Percentiles rank a stretch among this genome's conserved stretches.
These are phyloP conservation scores for Rhizophora apiculata DNA, from an alignment of 345 rosid genomes.

Conservation along the genomic window DNA sequence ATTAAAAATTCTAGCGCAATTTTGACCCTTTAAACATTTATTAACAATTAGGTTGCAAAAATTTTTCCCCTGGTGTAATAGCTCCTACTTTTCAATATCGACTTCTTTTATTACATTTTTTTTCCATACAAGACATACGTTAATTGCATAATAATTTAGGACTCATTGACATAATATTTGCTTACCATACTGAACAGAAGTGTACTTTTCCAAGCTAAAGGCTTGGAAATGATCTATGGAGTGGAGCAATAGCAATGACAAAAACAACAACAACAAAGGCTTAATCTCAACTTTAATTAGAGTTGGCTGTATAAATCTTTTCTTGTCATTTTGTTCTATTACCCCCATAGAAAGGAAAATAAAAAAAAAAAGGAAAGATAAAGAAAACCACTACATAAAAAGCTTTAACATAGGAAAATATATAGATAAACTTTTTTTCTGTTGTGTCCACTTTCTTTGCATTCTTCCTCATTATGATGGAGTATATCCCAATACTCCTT, in stretches of 20 bases:
- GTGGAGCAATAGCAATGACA: background rate
- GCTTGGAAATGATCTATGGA: background rate
- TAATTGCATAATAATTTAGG: background rate
- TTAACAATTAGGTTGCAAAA: too few species aligned
- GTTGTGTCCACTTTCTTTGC: background rate
- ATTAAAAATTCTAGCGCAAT: too few species aligned
- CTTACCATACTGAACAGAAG: background rate
- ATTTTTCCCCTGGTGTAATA: background rate
- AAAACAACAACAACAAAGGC: background rate
- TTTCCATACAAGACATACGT: conserved; percentile 1
- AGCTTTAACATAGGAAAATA: too few species aligned
- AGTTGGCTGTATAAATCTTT: too few species aligned
- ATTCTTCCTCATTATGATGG: background rate
- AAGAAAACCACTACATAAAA: background rate
- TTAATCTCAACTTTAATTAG: background rate
- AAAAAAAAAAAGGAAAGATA: background rate
- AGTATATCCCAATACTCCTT: background rate
- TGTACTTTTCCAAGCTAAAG: background rate
- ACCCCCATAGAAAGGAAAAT: too few species aligned
- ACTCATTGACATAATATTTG: background rate
- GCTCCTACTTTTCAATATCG: background rate
- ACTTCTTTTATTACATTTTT: background rate
- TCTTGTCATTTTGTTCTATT: too few species aligned
- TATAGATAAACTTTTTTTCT: conserved; percentile 11
- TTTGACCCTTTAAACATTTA: too few species aligned